Evolutionary conservation across 2,329 filamentous ascomycete species (phyloP).

Genomic region (Diaporthe citri): DNA sequence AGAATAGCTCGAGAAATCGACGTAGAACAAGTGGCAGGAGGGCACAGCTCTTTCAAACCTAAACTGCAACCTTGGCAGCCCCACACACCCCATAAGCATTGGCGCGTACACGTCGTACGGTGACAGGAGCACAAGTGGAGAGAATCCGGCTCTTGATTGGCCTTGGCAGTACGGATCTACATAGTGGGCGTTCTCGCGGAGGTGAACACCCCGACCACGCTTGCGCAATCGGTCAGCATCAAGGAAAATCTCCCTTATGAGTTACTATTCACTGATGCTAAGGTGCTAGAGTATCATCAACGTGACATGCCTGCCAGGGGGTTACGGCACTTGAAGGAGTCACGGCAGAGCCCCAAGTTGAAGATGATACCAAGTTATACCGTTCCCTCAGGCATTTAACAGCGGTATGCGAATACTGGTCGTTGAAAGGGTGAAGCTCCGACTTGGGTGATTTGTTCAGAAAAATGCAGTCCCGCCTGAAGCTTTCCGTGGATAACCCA

Average conservation of each 20-base stretch:
- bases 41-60: neutral
- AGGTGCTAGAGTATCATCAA: neutral
- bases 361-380: no score
- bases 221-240: neutral
- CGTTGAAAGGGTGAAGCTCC: no score
- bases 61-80: neutral
- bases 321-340: neutral
- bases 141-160: slow-evolving; percentile 7
- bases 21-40: neutral
- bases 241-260: neutral
- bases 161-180: neutral
- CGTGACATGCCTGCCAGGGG: neutral
- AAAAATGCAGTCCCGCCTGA: no score
- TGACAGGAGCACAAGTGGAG: slow-evolving; percentile 3
- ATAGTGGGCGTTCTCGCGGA: neutral
- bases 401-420: no score
- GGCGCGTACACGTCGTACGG: neutral
- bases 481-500: no score
- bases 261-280: neutral
- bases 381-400: no score
- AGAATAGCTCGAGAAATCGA: neutral
- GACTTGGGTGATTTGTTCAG: no score
- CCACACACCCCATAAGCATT: neutral
- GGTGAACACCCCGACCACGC: neutral
- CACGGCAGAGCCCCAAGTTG: neutral